phyloP scores from a whole-genome alignment of 2,329 filamentous ascomycete species.

The Fusarium clavum region DNA sequence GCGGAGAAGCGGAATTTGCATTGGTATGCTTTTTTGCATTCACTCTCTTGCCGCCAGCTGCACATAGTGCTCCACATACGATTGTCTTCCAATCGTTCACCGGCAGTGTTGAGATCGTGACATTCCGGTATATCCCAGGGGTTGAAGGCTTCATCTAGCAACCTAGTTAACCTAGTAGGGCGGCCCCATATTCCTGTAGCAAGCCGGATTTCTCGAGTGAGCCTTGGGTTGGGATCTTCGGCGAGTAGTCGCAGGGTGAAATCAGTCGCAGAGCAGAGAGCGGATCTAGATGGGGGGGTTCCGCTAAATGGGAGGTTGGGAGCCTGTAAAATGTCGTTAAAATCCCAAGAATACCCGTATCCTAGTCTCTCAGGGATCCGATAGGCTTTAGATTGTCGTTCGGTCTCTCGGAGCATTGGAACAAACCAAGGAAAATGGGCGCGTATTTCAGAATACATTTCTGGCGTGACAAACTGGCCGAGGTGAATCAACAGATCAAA shows the following conservation, averaged over 20 bases:
- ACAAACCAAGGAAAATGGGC: background rate
- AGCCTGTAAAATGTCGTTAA: too few relatives aligned
- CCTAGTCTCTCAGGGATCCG: too few relatives aligned
- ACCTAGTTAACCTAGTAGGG: rapidly evolving
- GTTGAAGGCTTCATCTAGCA: background rate
- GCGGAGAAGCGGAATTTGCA: conserved; percentile 14
- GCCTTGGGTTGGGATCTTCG: too few relatives aligned
- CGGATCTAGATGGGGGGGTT: background rate
- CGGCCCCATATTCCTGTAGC: background rate
- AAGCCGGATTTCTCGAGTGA: background rate
- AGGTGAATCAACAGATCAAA: rapidly evolving
- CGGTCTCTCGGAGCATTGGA: background rate
- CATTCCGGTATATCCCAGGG: background rate
- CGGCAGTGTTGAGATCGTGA: background rate
- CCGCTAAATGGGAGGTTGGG: background rate
- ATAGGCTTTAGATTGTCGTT: background rate
- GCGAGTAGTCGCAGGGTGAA: background rate
- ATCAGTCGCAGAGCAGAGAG: background rate
- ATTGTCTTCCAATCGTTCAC: background rate
- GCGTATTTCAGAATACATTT: background rate
- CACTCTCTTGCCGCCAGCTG: too few relatives aligned
- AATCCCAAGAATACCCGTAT: too few relatives aligned
- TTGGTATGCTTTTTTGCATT: background rate
- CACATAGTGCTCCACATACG: rapidly evolving
- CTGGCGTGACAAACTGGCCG: background rate